phyloP scores from a whole-genome alignment of 1,284 basidiomycete genomes.

The Apiotrichum sp. region DNA sequence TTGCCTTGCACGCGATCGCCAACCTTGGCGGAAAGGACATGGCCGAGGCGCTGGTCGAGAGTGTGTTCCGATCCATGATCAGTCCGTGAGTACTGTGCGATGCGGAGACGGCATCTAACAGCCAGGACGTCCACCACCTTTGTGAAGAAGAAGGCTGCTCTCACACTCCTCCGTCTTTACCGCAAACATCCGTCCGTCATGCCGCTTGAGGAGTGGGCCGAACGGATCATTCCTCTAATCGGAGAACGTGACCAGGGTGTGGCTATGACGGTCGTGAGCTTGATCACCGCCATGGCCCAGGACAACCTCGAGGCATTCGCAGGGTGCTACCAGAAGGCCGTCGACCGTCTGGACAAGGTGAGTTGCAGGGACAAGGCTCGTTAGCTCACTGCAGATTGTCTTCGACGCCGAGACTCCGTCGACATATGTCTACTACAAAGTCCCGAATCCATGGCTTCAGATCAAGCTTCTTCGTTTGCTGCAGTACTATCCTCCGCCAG shows the following conservation, averaged over 20 bases:
- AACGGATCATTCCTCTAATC: constrained; percentile 90
- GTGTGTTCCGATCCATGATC: constrained; percentile 90
- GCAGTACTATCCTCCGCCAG: constrained; percentile 92
- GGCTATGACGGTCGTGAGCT: constrained; percentile 82
- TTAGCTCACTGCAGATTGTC: constrained; percentile 58
- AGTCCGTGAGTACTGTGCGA: constrained; percentile 65
- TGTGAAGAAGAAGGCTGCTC: constrained; percentile 97
- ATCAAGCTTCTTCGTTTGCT: constrained; percentile 88
- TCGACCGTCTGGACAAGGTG: constrained; percentile 79
- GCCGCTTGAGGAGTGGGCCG: constrained; percentile 88
- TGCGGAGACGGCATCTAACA: not conserved
- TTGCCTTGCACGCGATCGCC: constrained; percentile 95
- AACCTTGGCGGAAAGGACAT: constrained; percentile 97
- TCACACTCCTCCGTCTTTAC: constrained; percentile 87
- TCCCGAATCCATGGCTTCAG: constrained; percentile 93
- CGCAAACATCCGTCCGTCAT: constrained; percentile 94
- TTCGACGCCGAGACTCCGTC: constrained; percentile 82
- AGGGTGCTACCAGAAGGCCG: constrained; percentile 89
- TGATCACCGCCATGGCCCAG: constrained; percentile 93
- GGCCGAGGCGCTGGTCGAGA: constrained; percentile 88
- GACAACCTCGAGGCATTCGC: constrained; percentile 86
- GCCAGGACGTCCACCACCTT: constrained; percentile 74
- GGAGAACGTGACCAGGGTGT: constrained; percentile 91
- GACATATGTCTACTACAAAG: constrained; percentile 84
- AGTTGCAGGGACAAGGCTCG: constrained; percentile 25